Evolutionary conservation across 192 early-diverging fungal genomes (phyloP), one percentile per base, ranked within the genome.

Genomic region (Phlyctochytrium bullatum): DNA sequence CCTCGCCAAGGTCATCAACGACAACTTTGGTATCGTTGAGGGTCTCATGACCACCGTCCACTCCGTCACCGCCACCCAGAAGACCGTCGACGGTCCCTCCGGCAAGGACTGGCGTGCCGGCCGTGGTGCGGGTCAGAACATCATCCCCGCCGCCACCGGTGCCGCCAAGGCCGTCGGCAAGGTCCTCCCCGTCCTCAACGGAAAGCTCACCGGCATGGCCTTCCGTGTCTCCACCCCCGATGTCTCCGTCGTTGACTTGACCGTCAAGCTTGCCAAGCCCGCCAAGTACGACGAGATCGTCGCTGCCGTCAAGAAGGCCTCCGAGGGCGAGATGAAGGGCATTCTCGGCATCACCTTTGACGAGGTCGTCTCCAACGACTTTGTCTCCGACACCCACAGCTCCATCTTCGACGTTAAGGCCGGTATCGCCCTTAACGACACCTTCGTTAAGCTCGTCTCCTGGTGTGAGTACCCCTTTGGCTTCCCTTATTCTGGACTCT

Each of bases 101-200:
- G 88, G 87, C 75, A 93, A 94, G 85, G 95, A 97, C 90, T 97
- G 95, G 93, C 89, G 96, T 72, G 91, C 88, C 59, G 95, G 97
- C 69, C 95, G 97, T 84, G 92, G 93, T 76, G 97, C 97, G 52
- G 79, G 84, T 79, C 91, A 93, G 77, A 99, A 99, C 88, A 98
- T 99, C 74, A 98, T 99, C 75, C 95, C 97, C 24, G 91, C 95
- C 59, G 89, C 92, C 67, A 98, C 95, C 56, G 97, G 97, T 68
- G 97, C 97, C 54, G 97, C 97, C 85, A 97, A 97, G 88, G 94
- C 97, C 61, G 97, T 99, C 75, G 94, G 94, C 58, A 96, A 96
- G 88, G 94, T 99, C 54, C 91, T 98, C 61, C 97, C 97, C 59
- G 73, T 77, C 36, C 84, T 98, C 65, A 93, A 93, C 76, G 93